Evolutionary conservation across 2,329 filamentous ascomycete genomes (phyloP), one percentile per base, ranked within the genome.

Genomic region (Phaeosphaeria sp.): DNA sequence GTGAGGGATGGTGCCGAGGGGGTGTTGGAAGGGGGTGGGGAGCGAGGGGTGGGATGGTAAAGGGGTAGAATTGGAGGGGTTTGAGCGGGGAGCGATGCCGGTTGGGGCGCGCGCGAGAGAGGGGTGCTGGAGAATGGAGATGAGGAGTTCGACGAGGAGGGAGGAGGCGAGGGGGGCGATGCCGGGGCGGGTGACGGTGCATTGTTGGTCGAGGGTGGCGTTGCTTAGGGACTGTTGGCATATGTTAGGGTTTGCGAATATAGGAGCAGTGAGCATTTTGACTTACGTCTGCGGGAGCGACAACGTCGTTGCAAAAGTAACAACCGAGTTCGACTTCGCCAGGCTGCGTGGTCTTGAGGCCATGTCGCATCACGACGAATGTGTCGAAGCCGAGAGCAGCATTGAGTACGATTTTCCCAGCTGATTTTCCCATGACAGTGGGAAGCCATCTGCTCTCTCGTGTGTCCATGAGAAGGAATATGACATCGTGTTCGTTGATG

Each of bases 251-350:
- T 25, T 58, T 54, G 54, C 54, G 39, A 23, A 21, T 11, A 25
- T 21, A 0, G 7, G 6, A 10, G 18, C 58, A 50, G 25, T 55
- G 44, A 52, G 56, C 59, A 58, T 23, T 15, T 7, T 3, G 64
- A 84, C 90, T 87, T 81, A 96, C 93, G 80, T 98, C 92, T 61
- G 90, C 90, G 21, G 95, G 95, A 6, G 94, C 92, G 50, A 98
- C 94, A 23, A 99, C 94, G 75, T 99, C 95, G 71, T 96, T 98
- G 80, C 95, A 99, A 78, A 98, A 99, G 76, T 99, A 99, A 78
- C 95, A 99, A 10, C 95, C 95, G 23, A 98, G 83, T 23, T 91
- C 87, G 51, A 87, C 81, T 53, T 87, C 82, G n/a, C 63, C 83
- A 11, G 85, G 63, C n/a, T 64, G 59, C 0, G 67, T 68, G 6